Base-by-base conservation (phyloP, 2,329 filamentous ascomycete genomes). In the Fusarium chlamydosporum region DNA sequence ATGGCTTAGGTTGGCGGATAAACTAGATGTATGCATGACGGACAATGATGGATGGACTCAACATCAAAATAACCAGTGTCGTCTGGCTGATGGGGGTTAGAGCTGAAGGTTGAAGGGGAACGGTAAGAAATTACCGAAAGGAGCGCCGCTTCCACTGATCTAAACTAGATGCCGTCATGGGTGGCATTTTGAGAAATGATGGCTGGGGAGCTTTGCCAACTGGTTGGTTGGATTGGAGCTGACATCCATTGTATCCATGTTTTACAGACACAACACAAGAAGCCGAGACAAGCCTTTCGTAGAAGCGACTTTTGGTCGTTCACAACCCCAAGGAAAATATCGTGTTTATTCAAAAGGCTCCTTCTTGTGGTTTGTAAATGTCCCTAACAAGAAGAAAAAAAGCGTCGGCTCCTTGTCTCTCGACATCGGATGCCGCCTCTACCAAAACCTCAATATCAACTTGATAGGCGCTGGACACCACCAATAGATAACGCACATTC, bases 401-500 rank as follows among this genome's bases (percentile, higher is more conserved):
- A 29, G 41, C 7, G 26, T 20, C 34, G 4, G 15, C 6, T 23
- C 34, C 16, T 37, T 16, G 34, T 23, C 23, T 23, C n/a, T 16
- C 35, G 15, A 38, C 15, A 46, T 10, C 35, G 35, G 40, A 53
- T n/a, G 43, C 35, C 40, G 43, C 35, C 23, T 37, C 27, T 31
- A 15, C 26, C 15, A 12, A 12, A 45, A 45, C 10, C 27, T 16
- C 41, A 11, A 13, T 12, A 37, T 42, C 45, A 37, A 38, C 59
- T 43, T 48, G 33, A 31, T 31, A 56, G 42, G 29, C 29, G 23
- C 40, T 47, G 26, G 27, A 40, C 55, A 68, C 41, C 38, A 56
- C 51, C 47, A 41, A 43, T 50, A 69, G 52, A 54, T 54, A 61
- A 62, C 55, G 46, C 51, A 61, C 61, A 68, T 69, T 68, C 65